These are phyloP conservation scores for Penicillium vulpinum DNA, from an alignment of 2,329 filamentous ascomycete species.

Conservation along the genomic window DNA sequence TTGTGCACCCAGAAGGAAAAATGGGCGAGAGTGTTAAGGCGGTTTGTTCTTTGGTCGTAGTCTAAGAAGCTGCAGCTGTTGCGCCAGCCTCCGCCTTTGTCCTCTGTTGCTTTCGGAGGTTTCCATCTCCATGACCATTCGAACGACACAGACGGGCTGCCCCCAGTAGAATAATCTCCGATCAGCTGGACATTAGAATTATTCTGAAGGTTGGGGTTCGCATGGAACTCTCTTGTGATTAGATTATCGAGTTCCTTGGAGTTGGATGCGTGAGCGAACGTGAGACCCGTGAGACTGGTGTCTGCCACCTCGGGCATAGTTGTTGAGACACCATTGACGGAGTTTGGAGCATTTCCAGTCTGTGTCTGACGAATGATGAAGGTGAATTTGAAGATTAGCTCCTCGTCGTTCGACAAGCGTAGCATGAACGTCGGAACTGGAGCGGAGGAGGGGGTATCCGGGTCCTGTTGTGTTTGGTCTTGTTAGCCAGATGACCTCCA, in stretches of 20 bases:
- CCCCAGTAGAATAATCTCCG: constrained; percentile 84
- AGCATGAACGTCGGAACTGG: constrained; percentile 71
- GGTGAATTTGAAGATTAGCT: constrained; percentile 88
- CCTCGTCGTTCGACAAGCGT: constrained; percentile 85
- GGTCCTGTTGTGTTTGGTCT: constrained; percentile 62
- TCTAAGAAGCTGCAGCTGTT: constrained; percentile 97
- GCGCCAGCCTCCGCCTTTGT: constrained; percentile 88
- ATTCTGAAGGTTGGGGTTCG: constrained; percentile 95
- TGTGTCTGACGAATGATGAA: constrained; percentile 69
- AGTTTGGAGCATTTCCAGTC: constrained; percentile 52
- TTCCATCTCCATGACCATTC: constrained; percentile 98
- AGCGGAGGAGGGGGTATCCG: constrained; percentile 59
- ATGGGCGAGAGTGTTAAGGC: constrained; percentile 80
- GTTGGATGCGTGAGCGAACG: constrained; percentile 86
- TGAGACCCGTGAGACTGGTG: constrained; percentile 81
- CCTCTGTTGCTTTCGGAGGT: constrained; percentile 77
- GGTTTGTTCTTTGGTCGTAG: constrained; percentile 90
- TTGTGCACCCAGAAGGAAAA: constrained; percentile 96
- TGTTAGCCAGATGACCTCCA: constrained; percentile 6
- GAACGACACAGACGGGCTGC: constrained; percentile 81
- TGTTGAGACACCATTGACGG: constrained; percentile 53
- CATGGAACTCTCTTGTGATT: constrained; percentile 92
- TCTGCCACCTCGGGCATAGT: constrained; percentile 57
- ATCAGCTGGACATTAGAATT: constrained; percentile 93
- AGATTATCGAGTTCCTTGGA: constrained; percentile 87